Base-by-base conservation (phyloP, 106 monocot species). In the Chionographis japonica region DNA sequence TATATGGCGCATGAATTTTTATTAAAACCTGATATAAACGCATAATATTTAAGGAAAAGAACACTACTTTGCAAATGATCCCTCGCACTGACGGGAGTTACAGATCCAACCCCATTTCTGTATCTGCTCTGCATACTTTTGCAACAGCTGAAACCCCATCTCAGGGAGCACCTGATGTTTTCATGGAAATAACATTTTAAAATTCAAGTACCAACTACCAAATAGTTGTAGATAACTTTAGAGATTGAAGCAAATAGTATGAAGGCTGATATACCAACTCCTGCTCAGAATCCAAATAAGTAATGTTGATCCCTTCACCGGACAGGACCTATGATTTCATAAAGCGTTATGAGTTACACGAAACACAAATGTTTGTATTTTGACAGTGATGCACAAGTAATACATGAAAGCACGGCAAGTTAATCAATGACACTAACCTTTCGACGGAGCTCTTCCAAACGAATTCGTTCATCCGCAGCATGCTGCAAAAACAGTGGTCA, bases 401-500 rank as follows among this genome's bases (percentile, higher is more conserved):
- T 38, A 18, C 4, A 27, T 43, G 19, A 5, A 20, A 49, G 1
- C 43, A 20, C 8, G 12, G 10, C 3, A 36, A 60, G 11, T 4
- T 27, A 27, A 27, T 27, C 27, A 27, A 27, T 27, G 27, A 2
- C 6, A 18, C 18, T 37, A 54, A 98, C 97, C 97, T 98, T 90
- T 70, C 50, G 65, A n/a, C 87, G 89, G 13, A 98, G 77, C 35
- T 90, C 90, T 79, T 98, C 97, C 79, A 98, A 72, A 52, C 97
- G 86, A 62, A 98, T 98, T 53, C 97, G 73, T 78, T 98, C 97
- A 76, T 98, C 97, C 57, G 97, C 97, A 77, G 97, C 97, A 81
- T 98, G 97, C 97, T 98, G 79, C 38, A 71, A 79, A 63, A 19
- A 63, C 18, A 20, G 8, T 13, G 9, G 37, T 17, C 58, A 19